These are phyloP conservation scores for Chaetomiaceae sp. DNA, from an alignment of 2,329 filamentous ascomycete species.

Conservation along the genomic window DNA sequence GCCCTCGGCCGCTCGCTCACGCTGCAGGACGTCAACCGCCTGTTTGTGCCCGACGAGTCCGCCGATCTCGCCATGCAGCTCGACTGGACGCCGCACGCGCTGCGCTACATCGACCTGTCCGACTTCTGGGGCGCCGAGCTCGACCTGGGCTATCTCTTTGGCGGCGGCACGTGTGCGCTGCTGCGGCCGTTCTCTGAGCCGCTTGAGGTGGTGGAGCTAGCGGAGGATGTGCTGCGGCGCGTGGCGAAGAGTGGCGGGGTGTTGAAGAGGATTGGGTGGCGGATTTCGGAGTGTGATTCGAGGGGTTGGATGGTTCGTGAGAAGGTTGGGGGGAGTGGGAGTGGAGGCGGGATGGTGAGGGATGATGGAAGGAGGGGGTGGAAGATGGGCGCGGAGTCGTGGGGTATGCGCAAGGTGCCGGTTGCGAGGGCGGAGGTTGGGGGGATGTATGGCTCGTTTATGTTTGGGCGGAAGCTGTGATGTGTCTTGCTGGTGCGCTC, in stretches of 20 bases:
- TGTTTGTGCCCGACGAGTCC: slow-evolving; percentile 50
- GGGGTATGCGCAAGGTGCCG: slow-evolving; percentile 89
- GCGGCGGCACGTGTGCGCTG: slow-evolving; percentile 47
- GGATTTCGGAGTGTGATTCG: slow-evolving; percentile 60
- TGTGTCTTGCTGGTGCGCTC: slow-evolving; percentile 3
- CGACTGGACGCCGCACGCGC: slow-evolving; percentile 49
- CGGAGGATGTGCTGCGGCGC: slow-evolving; percentile 59
- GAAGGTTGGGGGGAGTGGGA: too few species aligned
- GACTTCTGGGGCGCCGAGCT: slow-evolving; percentile 61
- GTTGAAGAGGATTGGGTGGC: slow-evolving; percentile 61
- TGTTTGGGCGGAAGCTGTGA: slow-evolving; percentile 55
- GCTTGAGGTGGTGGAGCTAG: slow-evolving; percentile 70
- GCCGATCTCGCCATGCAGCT: slow-evolving; percentile 27
- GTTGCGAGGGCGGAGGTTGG: slow-evolving; percentile 87
- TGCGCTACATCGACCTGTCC: slow-evolving; percentile 72
- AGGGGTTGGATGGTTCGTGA: slow-evolving; percentile 57
- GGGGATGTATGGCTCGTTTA: slow-evolving; percentile 77
- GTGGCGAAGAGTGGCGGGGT: slow-evolving; percentile 57
- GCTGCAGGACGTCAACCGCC: slow-evolving; percentile 57
- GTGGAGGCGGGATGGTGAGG: slow-evolving; percentile 26
- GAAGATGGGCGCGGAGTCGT: slow-evolving; percentile 81
- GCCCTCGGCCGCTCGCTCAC: slow-evolving; percentile 63
- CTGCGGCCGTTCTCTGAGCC: slow-evolving; percentile 57
- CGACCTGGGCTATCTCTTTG: slow-evolving; percentile 48
- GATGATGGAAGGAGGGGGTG: slow-evolving; percentile 59